These are phyloP conservation scores for Pyronema omphalodes DNA, from an alignment of 495 filamentous ascomycete genomes.

Conservation along the genomic window DNA sequence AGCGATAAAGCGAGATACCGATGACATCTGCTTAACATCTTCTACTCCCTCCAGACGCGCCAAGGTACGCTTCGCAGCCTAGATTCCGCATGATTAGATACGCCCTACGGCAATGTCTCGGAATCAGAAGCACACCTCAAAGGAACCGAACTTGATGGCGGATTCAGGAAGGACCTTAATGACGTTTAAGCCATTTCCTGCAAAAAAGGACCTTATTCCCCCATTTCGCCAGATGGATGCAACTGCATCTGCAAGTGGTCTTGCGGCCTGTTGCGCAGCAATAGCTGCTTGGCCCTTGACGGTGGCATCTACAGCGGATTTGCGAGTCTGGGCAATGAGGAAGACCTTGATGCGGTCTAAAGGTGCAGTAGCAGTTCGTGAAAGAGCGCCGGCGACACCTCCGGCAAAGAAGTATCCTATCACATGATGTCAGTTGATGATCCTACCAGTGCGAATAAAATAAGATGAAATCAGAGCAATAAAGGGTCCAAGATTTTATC, in stretches of 20 bases:
- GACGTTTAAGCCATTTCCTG: conserved; percentile 91
- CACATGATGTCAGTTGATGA: conserved; percentile 1
- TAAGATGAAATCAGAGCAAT: conserved; percentile 15
- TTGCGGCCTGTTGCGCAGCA: conserved; percentile 45
- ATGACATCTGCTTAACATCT: conserved; percentile 58
- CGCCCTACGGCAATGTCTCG: no score
- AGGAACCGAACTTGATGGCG: conserved; percentile 90
- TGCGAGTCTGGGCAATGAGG: conserved; percentile 74
- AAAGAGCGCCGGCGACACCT: conserved; percentile 78
- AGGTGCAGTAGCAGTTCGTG: conserved; percentile 81
- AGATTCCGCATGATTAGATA: conserved; percentile 8
- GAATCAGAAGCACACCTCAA: conserved; percentile 39
- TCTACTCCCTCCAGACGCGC: conserved; percentile 75
- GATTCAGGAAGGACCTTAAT: conserved; percentile 97
- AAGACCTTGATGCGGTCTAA: conserved; percentile 95
- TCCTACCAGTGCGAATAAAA: not conserved
- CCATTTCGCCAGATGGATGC: conserved; percentile 66
- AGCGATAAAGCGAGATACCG: conserved; percentile 73
- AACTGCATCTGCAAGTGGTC: conserved; percentile 51
- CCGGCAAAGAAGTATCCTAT: conserved; percentile 93
- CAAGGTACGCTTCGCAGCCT: conserved; percentile 77
- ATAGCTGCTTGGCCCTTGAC: conserved; percentile 51
- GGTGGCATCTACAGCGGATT: conserved; percentile 41
- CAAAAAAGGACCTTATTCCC: conserved; percentile 84
- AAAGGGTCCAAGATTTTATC: conserved; percentile 27